Base-by-base conservation (phyloP, 805 yeast genomes). In the Wickerhamiella sorbophila region DNA sequence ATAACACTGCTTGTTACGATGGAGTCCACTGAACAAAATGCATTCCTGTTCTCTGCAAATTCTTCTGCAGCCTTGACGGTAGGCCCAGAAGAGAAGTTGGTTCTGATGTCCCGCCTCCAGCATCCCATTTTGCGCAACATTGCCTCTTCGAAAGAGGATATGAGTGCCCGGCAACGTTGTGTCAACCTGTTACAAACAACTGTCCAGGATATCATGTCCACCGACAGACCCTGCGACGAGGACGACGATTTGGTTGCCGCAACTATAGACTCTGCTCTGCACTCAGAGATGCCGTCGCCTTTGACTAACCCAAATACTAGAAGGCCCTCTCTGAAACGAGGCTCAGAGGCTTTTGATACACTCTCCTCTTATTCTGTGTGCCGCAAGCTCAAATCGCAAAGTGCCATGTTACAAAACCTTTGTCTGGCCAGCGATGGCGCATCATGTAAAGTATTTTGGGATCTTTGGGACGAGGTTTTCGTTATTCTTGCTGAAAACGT, bases 371-470 rank as follows among this genome's bases (percentile, higher is more conserved):
- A 6, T 24, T n/a, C 18, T 24, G 21, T n/a, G 15, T 17, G 14
- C 21, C 37, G 37, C 17, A 19, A 20, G 6, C 26, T 34, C 17
- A 24, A 9, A 3, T 24, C 10, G 12, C 37, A 18, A 15, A 17
- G 15, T 14, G 21, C 26, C 4, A 18, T 21, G 5, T 32, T 39
- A 4, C n/a, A 15, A 4, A 31, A 19, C n/a, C 37, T 39, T 12
- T 10, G n/a, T n/a, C 10, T 6, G 10, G 20, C 37, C 12, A 27
- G 17, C 18, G 41, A 56, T 40, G 58, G 59, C 21, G 57, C 55
- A 18, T 47, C 51, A 22, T 51, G 56, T 47, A 46, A 44, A 39
- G 61, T 59, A 20, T 57, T 58, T 40, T 57, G 61, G 61, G 59
- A 58, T 33, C 44, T 50, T 39, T 57, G 61, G 61, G 61, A 57